Conservation (phyloP, 1,284 basidiomycete species). For the Mycena sp. region DNA sequence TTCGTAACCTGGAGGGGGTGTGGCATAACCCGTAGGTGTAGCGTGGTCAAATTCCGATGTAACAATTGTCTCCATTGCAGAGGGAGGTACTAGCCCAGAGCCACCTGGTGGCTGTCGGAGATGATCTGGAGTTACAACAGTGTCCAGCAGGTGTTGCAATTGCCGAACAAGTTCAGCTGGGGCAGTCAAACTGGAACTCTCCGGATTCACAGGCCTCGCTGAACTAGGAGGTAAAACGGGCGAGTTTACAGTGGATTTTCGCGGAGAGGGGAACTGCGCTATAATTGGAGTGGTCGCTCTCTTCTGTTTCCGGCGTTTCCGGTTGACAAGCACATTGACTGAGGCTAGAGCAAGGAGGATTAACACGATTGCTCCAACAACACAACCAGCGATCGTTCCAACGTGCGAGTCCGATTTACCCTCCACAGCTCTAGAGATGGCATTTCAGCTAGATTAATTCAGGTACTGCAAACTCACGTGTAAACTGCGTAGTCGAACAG, state of each 20-base stretch:
- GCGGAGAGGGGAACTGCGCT: background rate
- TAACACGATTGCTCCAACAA: conserved; percentile 8
- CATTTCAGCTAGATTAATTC: no score
- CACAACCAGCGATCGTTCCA: conserved; percentile 14
- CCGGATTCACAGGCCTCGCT: background rate
- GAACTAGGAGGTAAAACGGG: background rate
- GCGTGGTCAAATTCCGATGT: no score
- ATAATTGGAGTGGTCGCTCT: background rate
- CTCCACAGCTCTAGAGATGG: background rate
- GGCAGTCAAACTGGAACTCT: background rate
- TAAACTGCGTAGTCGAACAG: conserved; percentile 28
- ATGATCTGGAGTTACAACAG: background rate
- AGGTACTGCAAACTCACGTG: conserved; percentile 11
- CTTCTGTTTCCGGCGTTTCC: background rate
- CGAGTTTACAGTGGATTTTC: no score
- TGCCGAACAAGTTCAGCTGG: background rate
- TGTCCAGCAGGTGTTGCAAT: conserved; percentile 2
- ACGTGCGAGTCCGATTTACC: background rate
- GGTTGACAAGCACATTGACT: background rate
- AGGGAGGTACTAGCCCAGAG: no score
- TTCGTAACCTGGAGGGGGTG: no score
- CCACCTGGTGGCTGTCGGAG: background rate
- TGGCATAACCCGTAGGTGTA: no score
- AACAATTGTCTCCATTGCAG: no score
- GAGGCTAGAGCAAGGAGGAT: background rate